Conservation (phyloP, 306 rosid species). For the Myrica gale region DNA sequence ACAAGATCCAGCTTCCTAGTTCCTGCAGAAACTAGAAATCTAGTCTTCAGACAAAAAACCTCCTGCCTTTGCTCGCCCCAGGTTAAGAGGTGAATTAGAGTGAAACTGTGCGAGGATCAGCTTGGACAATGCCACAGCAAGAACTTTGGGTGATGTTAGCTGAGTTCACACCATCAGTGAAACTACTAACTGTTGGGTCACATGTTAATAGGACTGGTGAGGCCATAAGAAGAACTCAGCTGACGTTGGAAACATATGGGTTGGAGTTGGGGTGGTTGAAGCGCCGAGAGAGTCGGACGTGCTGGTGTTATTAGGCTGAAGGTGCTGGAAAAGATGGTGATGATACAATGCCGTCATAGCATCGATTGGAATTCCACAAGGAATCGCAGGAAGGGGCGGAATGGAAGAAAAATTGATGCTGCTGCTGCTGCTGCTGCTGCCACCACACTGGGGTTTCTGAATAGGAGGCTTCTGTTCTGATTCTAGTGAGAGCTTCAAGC, state of each 20-base stretch:
- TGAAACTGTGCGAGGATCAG: slow-evolving; percentile 41
- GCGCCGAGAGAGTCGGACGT: slow-evolving; percentile 33
- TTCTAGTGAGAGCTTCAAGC: slow-evolving; percentile 73
- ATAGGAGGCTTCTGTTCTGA: slow-evolving; percentile 53
- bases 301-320: slow-evolving; percentile 39
- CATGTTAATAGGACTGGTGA: slow-evolving; percentile 59
- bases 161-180: slow-evolving; percentile 29
- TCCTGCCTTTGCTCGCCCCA: slow-evolving; percentile 39
- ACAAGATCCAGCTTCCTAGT: slow-evolving; percentile 54
- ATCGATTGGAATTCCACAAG: slow-evolving; percentile 66
- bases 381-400: slow-evolving; percentile 55
- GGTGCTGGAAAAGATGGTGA: slow-evolving; percentile 66
- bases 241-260: slow-evolving; percentile 39
- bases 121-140: slow-evolving; percentile 32
- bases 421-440: slow-evolving; percentile 35
- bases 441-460: slow-evolving; percentile 43
- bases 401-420: slow-evolving; percentile 65
- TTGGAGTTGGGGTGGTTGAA: slow-evolving; percentile 26
- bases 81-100: slow-evolving; percentile 43
- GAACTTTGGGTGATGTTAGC: slow-evolving; percentile 51
- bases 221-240: slow-evolving; percentile 89
- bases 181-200: slow-evolving; percentile 4
- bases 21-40: slow-evolving; percentile 27
- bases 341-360: slow-evolving; percentile 55
- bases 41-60: slow-evolving; percentile 51